Evolutionary conservation across 176 grass and related monocot genomes (phyloP), one percentile per base, ranked within the genome.

Genomic region (Melocanna baccifera): DNA sequence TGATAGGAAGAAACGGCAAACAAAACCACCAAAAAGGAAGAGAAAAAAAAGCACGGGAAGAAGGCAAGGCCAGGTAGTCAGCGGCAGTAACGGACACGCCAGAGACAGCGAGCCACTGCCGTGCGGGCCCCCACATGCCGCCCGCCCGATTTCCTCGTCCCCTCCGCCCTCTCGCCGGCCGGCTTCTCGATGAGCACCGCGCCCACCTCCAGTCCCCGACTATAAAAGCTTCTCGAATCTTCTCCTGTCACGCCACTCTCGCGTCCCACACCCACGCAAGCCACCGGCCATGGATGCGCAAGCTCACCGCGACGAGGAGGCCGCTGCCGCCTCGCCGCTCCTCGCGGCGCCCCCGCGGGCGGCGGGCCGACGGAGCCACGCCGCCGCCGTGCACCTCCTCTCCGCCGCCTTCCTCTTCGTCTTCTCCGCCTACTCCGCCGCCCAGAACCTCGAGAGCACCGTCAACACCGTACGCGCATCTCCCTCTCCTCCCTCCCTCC

Each of bases 361-460:
- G 9, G 6, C 6, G 2, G 22, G 73, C 7, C 42, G 39, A 7
- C 74, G 62, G 71, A 93, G 84, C 74, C 89, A 92, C 83, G 88
- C 87, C 4, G 69, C 83, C 47, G 93, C 95, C 51, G 68, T 87
- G 67, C 93, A 91, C 76, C 67, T 95, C 61, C 93, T 98, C 77
- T 93, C 87, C 48, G 75, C 83, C 0, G 96, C 96, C 12, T 98
- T 98, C 96, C 65, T 98, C 28, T 95, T 94, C 86, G 65, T 96
- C 77, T 98, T 98, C 93, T 95, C 89, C 41, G 93, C 93, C 23
- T 96, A 92, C 74, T 30, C 78, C 75, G 93, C 96, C 32, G 86
- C 88, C 29, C 89, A 98, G 93, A 98, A 98, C 74, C 85, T 98
- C 42, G 58, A 98, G 86, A 95, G 77, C 93, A 91, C 83, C 25